Evolutionary conservation across 169 alveolate species (phyloP), one percentile per base, ranked within the genome.

Genomic region (Theileria sp.): DNA sequence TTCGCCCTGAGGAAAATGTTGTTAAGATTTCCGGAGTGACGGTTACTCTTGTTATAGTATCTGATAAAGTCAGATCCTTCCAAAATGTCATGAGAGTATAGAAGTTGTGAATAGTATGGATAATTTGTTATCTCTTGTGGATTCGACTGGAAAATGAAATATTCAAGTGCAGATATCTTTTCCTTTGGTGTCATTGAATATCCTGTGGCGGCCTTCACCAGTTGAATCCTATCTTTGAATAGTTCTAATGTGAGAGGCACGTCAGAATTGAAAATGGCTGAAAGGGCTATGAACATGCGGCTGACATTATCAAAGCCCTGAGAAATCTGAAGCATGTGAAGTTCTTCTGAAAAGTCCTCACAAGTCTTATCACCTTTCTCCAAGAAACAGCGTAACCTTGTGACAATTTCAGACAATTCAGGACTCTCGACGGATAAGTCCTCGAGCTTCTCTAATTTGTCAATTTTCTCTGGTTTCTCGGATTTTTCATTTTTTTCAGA

Each of bases 281-380:
- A 75, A 19, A 92, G 80, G 1, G 94, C 94, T 54, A 92, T 87
- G 78, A 86, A 93, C 50, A 93, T 64, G 79, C 94, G 51, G 61
- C 92, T 81, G 32, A 85, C 94, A 84, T 88, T 87, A 75, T 94
- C 96, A 81, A 95, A 95, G 66, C 91, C 94, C 75, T 94, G 97
- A 15, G 98, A 93, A 26, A 95, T 95, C 87, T 95, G 98, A 56
- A 95, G 81, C 77, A 95, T 93, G 19, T 97, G 94, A 17, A 95
- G 86, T 84, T 95, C 98, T 56, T 93, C 94, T 50, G 91, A 90
- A 79, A 95, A 95, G 36, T 88, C 91, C 13, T 86, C 95, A 19
- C 88, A 89, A 58, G 88, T 82, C 72, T 86, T 75, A 73, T 87
- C 91, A 32, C 93, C 88, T 51, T 74, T 74, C 8, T 80, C 62